A percentile compares a stretch with the other conserved stretches of the same genome.
Conservation (phyloP, 129 eudicot genomes). For the Tagetes erecta region DNA sequence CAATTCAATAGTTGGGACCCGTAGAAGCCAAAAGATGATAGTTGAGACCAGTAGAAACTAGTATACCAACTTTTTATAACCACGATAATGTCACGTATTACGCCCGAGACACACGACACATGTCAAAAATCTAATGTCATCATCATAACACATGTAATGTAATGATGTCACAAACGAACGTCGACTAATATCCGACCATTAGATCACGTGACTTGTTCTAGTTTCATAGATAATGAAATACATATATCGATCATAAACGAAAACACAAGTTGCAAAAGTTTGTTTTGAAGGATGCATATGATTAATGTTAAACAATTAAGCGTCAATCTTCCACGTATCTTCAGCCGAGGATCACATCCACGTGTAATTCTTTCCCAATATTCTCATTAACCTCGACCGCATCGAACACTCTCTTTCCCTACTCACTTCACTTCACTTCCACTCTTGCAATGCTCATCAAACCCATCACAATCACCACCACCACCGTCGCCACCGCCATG, state of each 20-base stretch:
- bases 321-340: conserved; percentile 35
- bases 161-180: too few relatives aligned
- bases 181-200: too few relatives aligned
- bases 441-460: conserved; percentile 20
- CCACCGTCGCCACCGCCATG: background rate
- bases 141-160: too few relatives aligned
- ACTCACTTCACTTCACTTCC: background rate
- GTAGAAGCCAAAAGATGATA: too few relatives aligned
- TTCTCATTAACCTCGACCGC: conserved; percentile 21
- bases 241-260: background rate
- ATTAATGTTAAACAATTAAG: background rate
- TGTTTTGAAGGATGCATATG: background rate
- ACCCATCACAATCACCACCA: background rate
- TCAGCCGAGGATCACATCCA: conserved; percentile 25
- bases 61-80: too few relatives aligned
- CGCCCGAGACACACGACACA: too few relatives aligned
- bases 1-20: too few relatives aligned
- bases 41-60: too few relatives aligned
- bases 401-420: conserved; percentile 23
- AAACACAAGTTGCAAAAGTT: background rate
- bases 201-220: too few relatives aligned
- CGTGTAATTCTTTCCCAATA: conserved; percentile 16
- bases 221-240: too few relatives aligned
- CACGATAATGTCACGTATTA: too few relatives aligned
- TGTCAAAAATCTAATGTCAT: too few relatives aligned